Conservation (phyloP, 768 basidiomycete genomes). For the Galerina sulciceps region DNA sequence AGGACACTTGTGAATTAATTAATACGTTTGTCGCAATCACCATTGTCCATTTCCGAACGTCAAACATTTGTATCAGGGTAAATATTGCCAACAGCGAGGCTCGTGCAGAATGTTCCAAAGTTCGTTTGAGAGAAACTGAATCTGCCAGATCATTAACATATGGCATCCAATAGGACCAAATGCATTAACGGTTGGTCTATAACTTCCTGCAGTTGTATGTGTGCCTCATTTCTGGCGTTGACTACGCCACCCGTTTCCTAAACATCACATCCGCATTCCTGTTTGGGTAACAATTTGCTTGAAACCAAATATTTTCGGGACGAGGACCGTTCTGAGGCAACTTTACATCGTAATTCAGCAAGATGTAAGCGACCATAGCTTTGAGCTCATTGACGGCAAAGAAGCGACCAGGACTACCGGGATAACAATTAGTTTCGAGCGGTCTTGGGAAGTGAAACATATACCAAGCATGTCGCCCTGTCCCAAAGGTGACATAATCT, state of each 20-base stretch:
- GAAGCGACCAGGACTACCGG: constrained; percentile 39
- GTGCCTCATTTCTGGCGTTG: not conserved
- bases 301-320: constrained; percentile 28
- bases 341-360: constrained; percentile 46
- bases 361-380: constrained; percentile 41
- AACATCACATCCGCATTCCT: constrained; percentile 9
- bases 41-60: no score
- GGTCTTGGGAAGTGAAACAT: not conserved
- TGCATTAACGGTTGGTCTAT: no score
- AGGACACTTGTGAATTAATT: no score
- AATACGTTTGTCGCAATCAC: no score
- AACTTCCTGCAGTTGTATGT: not conserved
- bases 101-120: no score
- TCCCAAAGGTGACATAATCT: constrained; percentile 36
- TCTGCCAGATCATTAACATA: no score
- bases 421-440: not conserved
- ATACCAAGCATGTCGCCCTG: constrained; percentile 34
- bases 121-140: no score
- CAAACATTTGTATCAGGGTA: no score
- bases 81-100: no score
- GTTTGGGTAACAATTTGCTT: constrained; percentile 2
- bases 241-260: constrained; percentile 1
- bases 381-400: constrained; percentile 38
- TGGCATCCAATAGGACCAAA: no score
- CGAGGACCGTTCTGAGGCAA: constrained; percentile 27